Evolutionary conservation across 208 protist genomes (phyloP), one percentile per base, ranked within the genome.

Genomic region (Leishmania mexicana): DNA sequence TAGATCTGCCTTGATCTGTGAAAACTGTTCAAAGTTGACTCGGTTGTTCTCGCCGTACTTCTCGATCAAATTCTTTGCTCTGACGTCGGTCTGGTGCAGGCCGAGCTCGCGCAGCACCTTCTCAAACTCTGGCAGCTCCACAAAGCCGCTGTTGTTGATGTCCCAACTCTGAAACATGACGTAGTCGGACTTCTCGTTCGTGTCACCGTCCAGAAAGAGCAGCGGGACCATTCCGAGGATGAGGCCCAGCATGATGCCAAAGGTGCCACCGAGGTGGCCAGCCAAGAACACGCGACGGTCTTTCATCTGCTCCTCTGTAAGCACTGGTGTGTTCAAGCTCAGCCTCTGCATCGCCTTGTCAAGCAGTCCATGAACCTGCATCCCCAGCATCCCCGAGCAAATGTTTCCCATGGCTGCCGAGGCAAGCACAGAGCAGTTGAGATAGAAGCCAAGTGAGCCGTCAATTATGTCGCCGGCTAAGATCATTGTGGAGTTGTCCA

Each of bases 391-490:
- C 73, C 95, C 95, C 35, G 94, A 97, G 83, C 93, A 94, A 11
- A 97, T 90, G 79, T 98, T 98, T 24, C 95, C 95, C 95, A 98
- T 98, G 1, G 95, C 95, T 0, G 95, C 95, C 13, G 94, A 98
- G 28, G 95, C 93, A 35, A 97, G 79, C 28, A 98, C 94, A 70
- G 95, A 97, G 88, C 94, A 97, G 87, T 97, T 95, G 47, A 98
- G 84, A 81, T 97, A 98, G 67, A 97, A 91, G 24, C 94, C 94
- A 58, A 98, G 84, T 7, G 88, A 90, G 77, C 90, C 86, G 76
- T 98, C 94, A 62, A 98, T 98, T n/a, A 91, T 76, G 81, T 97
- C 95, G 31, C 95, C 95, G 58, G 93, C 94, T 45, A 98, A 83
- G 83, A 98, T 96, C 95, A 98, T 98, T 19, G 87, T 89, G 10